A percentile compares a stretch with the other conserved stretches of the same genome.
Conservation (phyloP, 1,284 basidiomycete species). For the Xerocomus alliaceus region DNA sequence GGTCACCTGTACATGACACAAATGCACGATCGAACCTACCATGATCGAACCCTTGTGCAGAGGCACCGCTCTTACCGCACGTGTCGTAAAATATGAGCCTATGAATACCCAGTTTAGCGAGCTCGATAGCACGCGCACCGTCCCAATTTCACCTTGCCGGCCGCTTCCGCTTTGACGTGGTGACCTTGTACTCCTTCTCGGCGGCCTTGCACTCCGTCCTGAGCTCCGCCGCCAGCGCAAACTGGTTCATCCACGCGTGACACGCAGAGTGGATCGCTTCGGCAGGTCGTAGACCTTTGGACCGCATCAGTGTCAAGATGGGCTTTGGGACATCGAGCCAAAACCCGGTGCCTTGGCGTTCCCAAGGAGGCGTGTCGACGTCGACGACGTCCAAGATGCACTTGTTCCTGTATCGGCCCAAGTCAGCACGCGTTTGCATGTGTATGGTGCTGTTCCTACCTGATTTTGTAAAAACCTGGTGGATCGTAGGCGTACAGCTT, state of each 20-base stretch:
- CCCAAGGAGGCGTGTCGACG: conserved; percentile 80
- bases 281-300: conserved; percentile 67
- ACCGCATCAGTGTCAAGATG: conserved; percentile 59
- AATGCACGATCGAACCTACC: conserved; percentile 47
- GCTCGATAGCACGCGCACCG: not conserved
- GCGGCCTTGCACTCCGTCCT: conserved; percentile 85
- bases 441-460: conserved; percentile 46
- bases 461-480: conserved; percentile 66
- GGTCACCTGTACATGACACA: not conserved
- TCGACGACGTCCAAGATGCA: conserved; percentile 82
- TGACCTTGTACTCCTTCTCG: conserved; percentile 78
- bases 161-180: conserved; percentile 68
- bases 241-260: conserved; percentile 85
- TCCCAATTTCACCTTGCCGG: conserved; percentile 79
- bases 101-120: not conserved
- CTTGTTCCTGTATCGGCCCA: conserved; percentile 53
- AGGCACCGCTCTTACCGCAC: conserved; percentile 73
- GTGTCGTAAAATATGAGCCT: conserved; percentile 87
- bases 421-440: not conserved
- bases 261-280: conserved; percentile 87
- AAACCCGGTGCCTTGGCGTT: conserved; percentile 77
- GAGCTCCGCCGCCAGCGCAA: conserved; percentile 75
- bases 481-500: not conserved
- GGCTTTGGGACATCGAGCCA: conserved; percentile 84
- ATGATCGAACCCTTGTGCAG: conserved; percentile 85